Evolutionary conservation across 2,329 filamentous ascomycete species (phyloP).

Genomic region (Diplodia scrobiculata): DNA sequence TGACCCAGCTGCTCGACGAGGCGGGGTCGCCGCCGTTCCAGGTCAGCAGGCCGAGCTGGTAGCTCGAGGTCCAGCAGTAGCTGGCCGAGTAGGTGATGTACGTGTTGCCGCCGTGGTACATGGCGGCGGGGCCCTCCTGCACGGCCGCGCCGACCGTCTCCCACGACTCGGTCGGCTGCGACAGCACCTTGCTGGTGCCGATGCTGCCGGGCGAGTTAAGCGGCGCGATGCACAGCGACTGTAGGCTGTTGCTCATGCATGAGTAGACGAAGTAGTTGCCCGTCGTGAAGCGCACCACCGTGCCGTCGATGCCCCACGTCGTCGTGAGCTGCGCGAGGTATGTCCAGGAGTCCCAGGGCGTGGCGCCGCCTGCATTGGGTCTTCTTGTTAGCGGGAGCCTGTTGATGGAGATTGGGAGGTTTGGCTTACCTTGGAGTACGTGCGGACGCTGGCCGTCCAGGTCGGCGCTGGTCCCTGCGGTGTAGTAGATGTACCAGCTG

Average conservation of each 20-base stretch:
- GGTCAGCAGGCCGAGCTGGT: conserved; percentile 57
- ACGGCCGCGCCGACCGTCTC: conserved; percentile 56
- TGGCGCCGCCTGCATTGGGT: conserved; percentile 50
- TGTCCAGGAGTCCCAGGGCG: conserved; percentile 56
- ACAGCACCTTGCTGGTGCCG: conserved; percentile 54
- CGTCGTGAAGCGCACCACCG: conserved; percentile 53
- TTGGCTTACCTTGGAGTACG: conserved; percentile 54
- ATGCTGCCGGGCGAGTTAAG: conserved; percentile 49
- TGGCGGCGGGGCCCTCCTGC: conserved; percentile 58
- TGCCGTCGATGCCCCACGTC: conserved; percentile 59
- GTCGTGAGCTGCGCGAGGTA: conserved; percentile 54
- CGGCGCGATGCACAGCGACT: conserved; percentile 48
- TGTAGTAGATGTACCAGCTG: conserved; percentile 61
- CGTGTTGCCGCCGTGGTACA: conserved; percentile 58
- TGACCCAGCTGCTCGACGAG: conserved; percentile 52
- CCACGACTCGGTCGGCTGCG: conserved; percentile 55
- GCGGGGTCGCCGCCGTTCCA: conserved; percentile 58
- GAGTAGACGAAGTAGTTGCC: conserved; percentile 60
- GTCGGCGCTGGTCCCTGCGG: conserved; percentile 52
- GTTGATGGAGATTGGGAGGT: neutral
- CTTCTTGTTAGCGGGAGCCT: neutral
- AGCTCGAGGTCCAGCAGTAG: conserved; percentile 60
- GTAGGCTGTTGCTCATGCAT: conserved; percentile 52
- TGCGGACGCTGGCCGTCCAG: conserved; percentile 56
- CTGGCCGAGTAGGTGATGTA: conserved; percentile 59